Percentiles rank a stretch among this genome's conserved stretches.
phyloP scores from a whole-genome alignment of 768 basidiomycete genomes.

The Hebeloma cylindrosporum region DNA sequence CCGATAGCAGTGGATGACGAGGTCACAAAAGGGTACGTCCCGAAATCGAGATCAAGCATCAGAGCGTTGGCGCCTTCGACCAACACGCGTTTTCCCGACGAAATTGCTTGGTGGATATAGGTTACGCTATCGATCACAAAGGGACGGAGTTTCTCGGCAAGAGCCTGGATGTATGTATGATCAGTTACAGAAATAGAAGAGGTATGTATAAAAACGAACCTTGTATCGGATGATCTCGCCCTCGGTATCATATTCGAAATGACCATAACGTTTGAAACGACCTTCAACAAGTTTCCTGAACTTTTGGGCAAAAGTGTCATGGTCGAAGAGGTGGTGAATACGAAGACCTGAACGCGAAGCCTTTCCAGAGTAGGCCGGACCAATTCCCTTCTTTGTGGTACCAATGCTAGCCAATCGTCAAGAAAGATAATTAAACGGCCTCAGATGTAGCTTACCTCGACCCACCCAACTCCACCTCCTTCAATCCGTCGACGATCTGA shows the following conservation, averaged over 20 bases:
- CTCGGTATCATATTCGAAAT: slow-evolving; percentile 98
- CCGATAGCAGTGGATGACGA: slow-evolving; percentile 93
- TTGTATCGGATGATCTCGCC: slow-evolving; percentile 93
- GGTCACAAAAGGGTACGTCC: slow-evolving; percentile 97
- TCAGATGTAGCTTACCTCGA: slow-evolving; percentile 50
- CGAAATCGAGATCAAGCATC: slow-evolving; percentile 98
- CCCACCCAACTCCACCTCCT: slow-evolving; percentile 95
- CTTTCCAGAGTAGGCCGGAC: slow-evolving; percentile 97
- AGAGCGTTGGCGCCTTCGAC: slow-evolving; percentile 98
- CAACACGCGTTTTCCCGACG: slow-evolving; percentile 74
- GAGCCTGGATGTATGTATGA: slow-evolving; percentile 43
- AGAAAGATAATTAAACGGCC: background rate
- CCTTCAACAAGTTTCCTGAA: slow-evolving; percentile 97
- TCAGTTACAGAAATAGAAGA: background rate
- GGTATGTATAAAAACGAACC: slow-evolving; percentile 38
- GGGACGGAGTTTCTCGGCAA: slow-evolving; percentile 83
- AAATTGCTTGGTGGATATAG: slow-evolving; percentile 81
- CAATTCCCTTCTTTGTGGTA: slow-evolving; percentile 97
- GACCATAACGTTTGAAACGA: slow-evolving; percentile 95
- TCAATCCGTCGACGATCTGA: slow-evolving; percentile 98
- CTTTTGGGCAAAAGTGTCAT: slow-evolving; percentile 79
- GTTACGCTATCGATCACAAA: slow-evolving; percentile 87
- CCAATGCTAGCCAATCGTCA: slow-evolving; percentile 77
- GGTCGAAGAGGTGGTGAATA: slow-evolving; percentile 94
- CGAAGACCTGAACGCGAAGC: slow-evolving; percentile 94